Base-by-base conservation (phyloP, 108 stramenopile species). In the Cylindrotheca closterium region DNA sequence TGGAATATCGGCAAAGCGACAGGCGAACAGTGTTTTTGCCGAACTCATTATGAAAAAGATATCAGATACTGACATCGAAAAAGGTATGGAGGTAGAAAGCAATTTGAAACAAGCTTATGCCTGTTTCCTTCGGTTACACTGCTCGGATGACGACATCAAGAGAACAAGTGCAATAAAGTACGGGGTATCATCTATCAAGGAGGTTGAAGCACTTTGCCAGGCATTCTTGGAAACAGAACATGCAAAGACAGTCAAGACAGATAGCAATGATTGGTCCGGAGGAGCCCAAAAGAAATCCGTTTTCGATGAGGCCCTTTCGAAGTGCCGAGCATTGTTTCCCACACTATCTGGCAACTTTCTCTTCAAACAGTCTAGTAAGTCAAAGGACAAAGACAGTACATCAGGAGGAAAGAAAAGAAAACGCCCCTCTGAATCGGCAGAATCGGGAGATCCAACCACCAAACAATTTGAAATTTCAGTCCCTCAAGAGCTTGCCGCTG, bases 111-210 rank as follows among this genome's bases (percentile, higher is more conserved):
- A 71, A 26, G 69, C 86, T 21, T 84, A 82, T 54, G 63, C 68
- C 19, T 77, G 82, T 24, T 94, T 75, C 55, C 76, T 83, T 17
- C 83, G 86, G 8, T 71, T 94, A 27, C 78, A 94, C 48, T 84
- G 84, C 34, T 51, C 76, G 17, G 49, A 58, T 4, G 70, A 73
- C 55, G 84, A 82, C n/a, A 55, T 91, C 32, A 60, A 61, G 3
- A 77, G 74, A 37, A 56, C 46, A 4, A 34, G 61, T 17, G 68
- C 69, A 1, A 74, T 60, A 68, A 71, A 65, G 68, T 74, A 70
- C 50, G 65, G 60, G 47, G 56, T 42, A 29, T 57, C 52, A 30
- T 66, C 63, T 7, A 51, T 87, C 15, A 47, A 30, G 37, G 87
- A 84, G 74, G 88, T 78, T 0, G 77, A 82, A 22, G 87, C 87